Evolutionary conservation across 139 green algal genomes (phyloP), one percentile per base, ranked within the genome.

Genomic region (Chlorella sp.): DNA sequence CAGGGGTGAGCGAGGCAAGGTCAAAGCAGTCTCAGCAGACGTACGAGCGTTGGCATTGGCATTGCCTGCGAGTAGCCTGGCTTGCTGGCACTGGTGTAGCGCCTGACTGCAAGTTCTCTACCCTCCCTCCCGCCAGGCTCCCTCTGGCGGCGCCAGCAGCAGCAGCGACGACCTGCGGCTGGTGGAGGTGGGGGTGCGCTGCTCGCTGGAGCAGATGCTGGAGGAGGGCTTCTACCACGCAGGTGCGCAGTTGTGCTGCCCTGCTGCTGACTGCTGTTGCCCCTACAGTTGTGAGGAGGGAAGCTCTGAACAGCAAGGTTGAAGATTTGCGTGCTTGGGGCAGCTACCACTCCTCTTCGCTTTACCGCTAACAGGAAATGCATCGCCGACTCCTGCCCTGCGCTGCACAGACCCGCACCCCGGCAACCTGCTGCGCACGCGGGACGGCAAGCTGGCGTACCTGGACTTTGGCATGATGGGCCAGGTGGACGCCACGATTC

Each of bases 401-500:
- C n/a, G n/a, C n/a, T n/a, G n/a, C 75, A 88, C 93, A 20, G 95
- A 97, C 87, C 94, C 94, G 1, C 96, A 98, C 88, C 93, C 93
- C 1, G 96, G 93, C 55, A 95, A 94, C 60, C 82, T 94, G 80
- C 78, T 94, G 38, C 80, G 85, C 69, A 91, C 85, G 64, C 28
- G 41, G 7, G 83, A 86, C 32, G 90, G 90, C 64, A 74, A 86
- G 69, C 85, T 94, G 62, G 91, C 85, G 9, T 94, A 94, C 81
- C 81, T 94, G 1, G 96, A 98, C 86, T 98, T 98, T 90, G 96
- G 96, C 38, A 98, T 98, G 95, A 94, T 95, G 89, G 93, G 92
- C 13, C 34, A 91, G 30, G 92, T 96, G 25, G 86, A 95, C 70
- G 74, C 71, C 56, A 73, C 67, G 7, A 90, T 92, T 9, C 81